phyloP scores from a whole-genome alignment of 2,329 filamentous ascomycete genomes.

The Canariomyces notabilis region DNA sequence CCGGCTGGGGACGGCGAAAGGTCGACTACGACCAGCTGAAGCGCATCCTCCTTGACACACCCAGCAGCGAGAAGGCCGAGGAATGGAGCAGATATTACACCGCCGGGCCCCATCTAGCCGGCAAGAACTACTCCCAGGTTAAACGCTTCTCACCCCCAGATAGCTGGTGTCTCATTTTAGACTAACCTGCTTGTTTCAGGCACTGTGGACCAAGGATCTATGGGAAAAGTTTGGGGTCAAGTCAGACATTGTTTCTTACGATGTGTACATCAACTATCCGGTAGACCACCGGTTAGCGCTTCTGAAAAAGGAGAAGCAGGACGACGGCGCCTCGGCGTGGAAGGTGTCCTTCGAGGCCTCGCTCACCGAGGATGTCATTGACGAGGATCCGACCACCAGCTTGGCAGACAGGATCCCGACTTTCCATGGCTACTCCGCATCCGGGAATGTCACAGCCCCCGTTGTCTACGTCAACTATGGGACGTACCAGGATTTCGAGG shows the following conservation, averaged over 20 bases:
- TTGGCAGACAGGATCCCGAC: slow-evolving; percentile 71
- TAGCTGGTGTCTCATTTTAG: slow-evolving; percentile 31
- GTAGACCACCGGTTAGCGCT: slow-evolving; percentile 64
- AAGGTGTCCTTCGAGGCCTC: slow-evolving; percentile 72
- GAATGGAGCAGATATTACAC: slow-evolving; percentile 80
- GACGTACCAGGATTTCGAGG: slow-evolving; percentile 78
- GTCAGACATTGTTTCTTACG: slow-evolving; percentile 62
- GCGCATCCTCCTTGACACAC: slow-evolving; percentile 53
- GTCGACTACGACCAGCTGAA: slow-evolving; percentile 49
- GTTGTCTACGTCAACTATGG: slow-evolving; percentile 92
- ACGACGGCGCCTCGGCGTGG: slow-evolving; percentile 36
- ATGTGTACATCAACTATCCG: slow-evolving; percentile 75
- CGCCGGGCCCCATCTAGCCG: slow-evolving; percentile 67
- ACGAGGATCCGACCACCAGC: slow-evolving; percentile 75
- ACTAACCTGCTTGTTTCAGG: slow-evolving; percentile 27
- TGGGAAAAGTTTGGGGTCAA: slow-evolving; percentile 69
- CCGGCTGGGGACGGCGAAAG: slow-evolving; percentile 25
- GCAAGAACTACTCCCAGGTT: slow-evolving; percentile 67
- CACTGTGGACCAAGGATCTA: slow-evolving; percentile 67
- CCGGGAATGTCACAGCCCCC: slow-evolving; percentile 80
- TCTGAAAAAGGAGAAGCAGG: slow-evolving; percentile 44
- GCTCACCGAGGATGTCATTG: slow-evolving; percentile 76
- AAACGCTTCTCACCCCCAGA: slow-evolving; percentile 25
- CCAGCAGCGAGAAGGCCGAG: slow-evolving; percentile 50
- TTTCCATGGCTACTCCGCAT: slow-evolving; percentile 93